These are phyloP conservation scores for Didymella pomorum DNA, from an alignment of 2,329 filamentous ascomycete species.

Conservation along the genomic window DNA sequence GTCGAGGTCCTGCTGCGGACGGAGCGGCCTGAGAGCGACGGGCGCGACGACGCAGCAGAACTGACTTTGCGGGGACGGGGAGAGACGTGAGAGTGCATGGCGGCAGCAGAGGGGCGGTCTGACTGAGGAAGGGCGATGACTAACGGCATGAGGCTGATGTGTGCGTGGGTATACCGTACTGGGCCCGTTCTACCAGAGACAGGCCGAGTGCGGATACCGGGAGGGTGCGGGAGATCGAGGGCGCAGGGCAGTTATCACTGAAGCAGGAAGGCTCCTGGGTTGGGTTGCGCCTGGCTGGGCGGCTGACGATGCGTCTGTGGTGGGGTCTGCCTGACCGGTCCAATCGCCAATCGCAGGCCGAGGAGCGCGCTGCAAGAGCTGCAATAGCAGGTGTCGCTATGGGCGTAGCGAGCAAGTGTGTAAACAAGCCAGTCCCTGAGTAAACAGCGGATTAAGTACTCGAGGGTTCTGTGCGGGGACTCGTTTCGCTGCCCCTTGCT, in stretches of 20 bases:
- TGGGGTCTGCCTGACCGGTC: slow-evolving; percentile 20
- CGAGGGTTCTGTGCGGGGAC: neutral
- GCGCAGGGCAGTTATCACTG: slow-evolving; percentile 27
- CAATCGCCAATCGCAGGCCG: slow-evolving; percentile 10
- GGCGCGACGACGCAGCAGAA: slow-evolving; percentile 30
- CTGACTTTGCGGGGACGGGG: slow-evolving; percentile 7
- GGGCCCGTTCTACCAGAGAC: slow-evolving; percentile 52
- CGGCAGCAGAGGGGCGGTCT: slow-evolving; percentile 15
- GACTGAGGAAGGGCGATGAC: slow-evolving; percentile 50
- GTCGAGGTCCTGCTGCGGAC: slow-evolving; percentile 37
- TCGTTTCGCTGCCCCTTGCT: too few relatives aligned
- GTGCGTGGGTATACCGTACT: slow-evolving; percentile 42
- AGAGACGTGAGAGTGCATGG: slow-evolving; percentile 16
- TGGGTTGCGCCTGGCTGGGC: slow-evolving; percentile 26
- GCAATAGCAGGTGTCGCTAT: slow-evolving; percentile 6
- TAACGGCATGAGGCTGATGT: slow-evolving; percentile 54
- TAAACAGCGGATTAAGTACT: neutral
- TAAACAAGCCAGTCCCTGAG: slow-evolving; percentile 10
- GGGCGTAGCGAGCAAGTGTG: slow-evolving; percentile 15
- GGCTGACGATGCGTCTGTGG: slow-evolving; percentile 21
- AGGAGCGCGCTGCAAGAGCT: slow-evolving; percentile 1
- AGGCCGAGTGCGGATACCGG: slow-evolving; percentile 44
- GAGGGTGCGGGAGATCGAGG: slow-evolving; percentile 33
- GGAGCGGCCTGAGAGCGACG: slow-evolving; percentile 44
- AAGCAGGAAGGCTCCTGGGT: slow-evolving; percentile 14